A percentile compares a stretch with the other conserved stretches of the same genome.
phyloP scores from a whole-genome alignment of 2,329 filamentous ascomycete genomes.

The Pestalotiopsis sp. region DNA sequence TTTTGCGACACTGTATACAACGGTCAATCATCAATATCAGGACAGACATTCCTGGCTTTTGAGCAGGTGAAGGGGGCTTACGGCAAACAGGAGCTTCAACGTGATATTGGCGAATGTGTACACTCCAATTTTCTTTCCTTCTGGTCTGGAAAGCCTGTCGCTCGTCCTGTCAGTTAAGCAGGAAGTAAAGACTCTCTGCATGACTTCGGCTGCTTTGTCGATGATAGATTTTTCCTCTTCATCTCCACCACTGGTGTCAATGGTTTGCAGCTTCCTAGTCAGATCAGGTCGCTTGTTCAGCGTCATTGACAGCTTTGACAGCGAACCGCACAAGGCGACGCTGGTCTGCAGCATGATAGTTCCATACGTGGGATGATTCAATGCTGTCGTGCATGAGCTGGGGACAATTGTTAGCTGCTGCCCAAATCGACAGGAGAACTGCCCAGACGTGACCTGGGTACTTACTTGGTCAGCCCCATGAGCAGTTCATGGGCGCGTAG shows the following conservation, averaged over 20 bases:
- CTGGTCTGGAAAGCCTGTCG: conserved; percentile 67
- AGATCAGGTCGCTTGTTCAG: conserved; percentile 82
- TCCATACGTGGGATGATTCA: conserved; percentile 79
- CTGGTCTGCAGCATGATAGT: conserved; percentile 82
- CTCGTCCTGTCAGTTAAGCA: conserved; percentile 82
- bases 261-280: conserved; percentile 62
- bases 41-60: background rate
- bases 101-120: conserved; percentile 93
- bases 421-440: background rate
- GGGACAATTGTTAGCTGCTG: conserved; percentile 10
- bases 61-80: conserved; percentile 37
- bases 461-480: conserved; percentile 75
- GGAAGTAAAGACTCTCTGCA: conserved; percentile 88
- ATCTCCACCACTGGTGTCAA: conserved; percentile 65
- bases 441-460: conserved; percentile 16
- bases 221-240: conserved; percentile 78
- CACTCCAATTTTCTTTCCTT: conserved; percentile 85
- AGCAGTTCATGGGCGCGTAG: conserved; percentile 76
- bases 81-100: conserved; percentile 83
- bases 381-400: conserved; percentile 81
- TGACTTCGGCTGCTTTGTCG: conserved; percentile 84
- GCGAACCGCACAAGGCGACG: conserved; percentile 77
- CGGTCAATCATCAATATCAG: background rate
- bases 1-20: conserved; percentile 69
- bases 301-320: conserved; percentile 82